Evolutionary conservation across 306 rosid species (phyloP).

Genomic region (Amphicarpaea edgeworthii): DNA sequence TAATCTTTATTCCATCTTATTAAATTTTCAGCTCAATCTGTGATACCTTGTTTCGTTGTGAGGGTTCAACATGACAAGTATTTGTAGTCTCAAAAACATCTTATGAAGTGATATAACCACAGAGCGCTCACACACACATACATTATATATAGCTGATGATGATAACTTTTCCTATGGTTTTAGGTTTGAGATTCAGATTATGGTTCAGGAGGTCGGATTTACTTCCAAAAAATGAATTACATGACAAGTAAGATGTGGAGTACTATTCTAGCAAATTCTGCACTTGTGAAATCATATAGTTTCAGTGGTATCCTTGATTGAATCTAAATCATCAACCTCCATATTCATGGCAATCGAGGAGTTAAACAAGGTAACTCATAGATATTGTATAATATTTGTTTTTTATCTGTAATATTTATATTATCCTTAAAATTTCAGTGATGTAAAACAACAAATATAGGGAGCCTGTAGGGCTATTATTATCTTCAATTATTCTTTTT

Average conservation of each 20-base stretch:
- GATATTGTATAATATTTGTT: slow-evolving; percentile 44
- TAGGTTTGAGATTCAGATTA: slow-evolving; percentile 74
- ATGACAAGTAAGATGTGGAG: slow-evolving; percentile 62
- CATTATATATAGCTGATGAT: slow-evolving; percentile 27
- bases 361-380: slow-evolving; percentile 37
- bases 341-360: slow-evolving; percentile 36
- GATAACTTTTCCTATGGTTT: slow-evolving; percentile 44
- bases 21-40: slow-evolving; percentile 35
- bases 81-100: slow-evolving; percentile 35
- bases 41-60: slow-evolving; percentile 19
- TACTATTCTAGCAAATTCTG: slow-evolving; percentile 43
- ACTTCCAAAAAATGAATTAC: slow-evolving; percentile 81
- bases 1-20: slow-evolving; percentile 52
- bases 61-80: slow-evolving; percentile 32
- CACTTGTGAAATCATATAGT: slow-evolving; percentile 37
- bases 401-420: slow-evolving; percentile 42
- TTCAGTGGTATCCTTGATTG: slow-evolving; percentile 34
- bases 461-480: slow-evolving; percentile 40
- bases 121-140: neutral
- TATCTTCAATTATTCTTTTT: slow-evolving; percentile 39
- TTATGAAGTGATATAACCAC: neutral
- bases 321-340: slow-evolving; percentile 36
- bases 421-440: slow-evolving; percentile 41
- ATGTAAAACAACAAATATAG: slow-evolving; percentile 40
- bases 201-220: slow-evolving; percentile 82